A percentile compares a stretch with the other conserved stretches of the same genome.
These are phyloP conservation scores for Nepenthes alata DNA, from an alignment of 179 eudicot genomes.

Conservation along the genomic window DNA sequence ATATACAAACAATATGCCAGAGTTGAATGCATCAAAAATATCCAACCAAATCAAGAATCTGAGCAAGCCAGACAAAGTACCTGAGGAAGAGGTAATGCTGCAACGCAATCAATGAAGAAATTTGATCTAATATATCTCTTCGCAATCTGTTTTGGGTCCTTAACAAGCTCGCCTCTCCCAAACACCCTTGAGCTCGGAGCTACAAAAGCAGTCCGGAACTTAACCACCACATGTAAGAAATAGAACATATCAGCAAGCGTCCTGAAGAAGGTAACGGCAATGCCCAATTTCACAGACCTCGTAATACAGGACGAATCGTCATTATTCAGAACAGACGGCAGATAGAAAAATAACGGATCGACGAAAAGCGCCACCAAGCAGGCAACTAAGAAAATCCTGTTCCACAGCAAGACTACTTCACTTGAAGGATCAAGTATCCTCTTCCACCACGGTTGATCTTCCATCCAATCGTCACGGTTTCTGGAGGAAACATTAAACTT, in stretches of 20 bases:
- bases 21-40: too few species aligned
- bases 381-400: constrained; percentile 43
- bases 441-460: constrained; percentile 24
- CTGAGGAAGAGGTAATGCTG: constrained; percentile 76
- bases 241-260: constrained; percentile 55
- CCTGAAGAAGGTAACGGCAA: constrained; percentile 44
- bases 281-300: constrained; percentile 42
- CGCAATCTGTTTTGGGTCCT: constrained; percentile 37
- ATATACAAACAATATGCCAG: too few species aligned
- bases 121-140: constrained; percentile 47
- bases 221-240: constrained; percentile 37
- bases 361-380: constrained; percentile 58
- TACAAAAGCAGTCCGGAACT: constrained; percentile 59
- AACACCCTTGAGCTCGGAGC: constrained; percentile 62
- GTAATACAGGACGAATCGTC: constrained; percentile 33
- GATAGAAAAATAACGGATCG: constrained; percentile 68
- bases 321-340: constrained; percentile 33
- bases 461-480: constrained; percentile 7
- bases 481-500: constrained; percentile 22
- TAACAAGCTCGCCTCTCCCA: constrained; percentile 69
- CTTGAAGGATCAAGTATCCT: constrained; percentile 59
- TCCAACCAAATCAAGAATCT: not conserved
- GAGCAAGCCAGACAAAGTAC: not conserved
- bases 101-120: constrained; percentile 43
- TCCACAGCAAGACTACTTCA: constrained; percentile 46